Evolutionary conservation across 2,329 filamentous ascomycete genomes (phyloP).

Genomic region (Teratosphaeria nubilosa): DNA sequence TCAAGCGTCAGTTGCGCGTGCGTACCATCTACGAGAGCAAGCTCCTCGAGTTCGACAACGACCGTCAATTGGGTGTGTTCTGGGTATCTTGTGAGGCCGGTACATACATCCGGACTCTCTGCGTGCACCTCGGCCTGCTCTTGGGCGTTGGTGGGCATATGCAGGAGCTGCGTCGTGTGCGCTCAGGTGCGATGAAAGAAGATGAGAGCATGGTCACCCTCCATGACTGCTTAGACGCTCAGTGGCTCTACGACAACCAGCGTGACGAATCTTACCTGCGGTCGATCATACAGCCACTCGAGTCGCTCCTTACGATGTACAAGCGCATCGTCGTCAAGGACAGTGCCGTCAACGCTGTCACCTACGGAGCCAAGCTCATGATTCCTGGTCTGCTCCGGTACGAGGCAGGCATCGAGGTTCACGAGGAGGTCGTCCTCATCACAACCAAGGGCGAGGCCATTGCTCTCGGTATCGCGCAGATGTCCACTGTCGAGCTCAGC

Average conservation of each 20-base stretch:
- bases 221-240: slow-evolving; percentile 90
- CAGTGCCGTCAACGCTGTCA: slow-evolving; percentile 90
- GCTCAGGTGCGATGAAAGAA: slow-evolving; percentile 93
- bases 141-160: slow-evolving; percentile 88
- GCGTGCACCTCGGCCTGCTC: slow-evolving; percentile 75
- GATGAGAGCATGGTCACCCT: slow-evolving; percentile 79
- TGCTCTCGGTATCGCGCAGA: slow-evolving; percentile 88
- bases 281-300: slow-evolving; percentile 81
- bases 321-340: slow-evolving; percentile 98
- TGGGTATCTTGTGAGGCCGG: slow-evolving; percentile 99
- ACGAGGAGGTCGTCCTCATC: slow-evolving; percentile 96
- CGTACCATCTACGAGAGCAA: slow-evolving; percentile 97
- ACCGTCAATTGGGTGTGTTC: slow-evolving; percentile 93
- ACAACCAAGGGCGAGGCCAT: slow-evolving; percentile 99
- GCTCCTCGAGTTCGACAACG: slow-evolving; percentile 92
- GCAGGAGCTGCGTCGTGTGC: slow-evolving; percentile 92
- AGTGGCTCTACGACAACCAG: slow-evolving; percentile 93
- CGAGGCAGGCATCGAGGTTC: slow-evolving; percentile 80
- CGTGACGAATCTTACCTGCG: slow-evolving; percentile 88
- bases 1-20: slow-evolving; percentile 97
- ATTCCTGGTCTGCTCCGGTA: slow-evolving; percentile 90
- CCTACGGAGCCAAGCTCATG: slow-evolving; percentile 98
- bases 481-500: slow-evolving; percentile 95
- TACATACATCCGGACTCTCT: slow-evolving; percentile 97
- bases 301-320: slow-evolving; percentile 84